Conservation (phyloP, 2,329 filamentous ascomycete species). For the Colletotrichum cordylinicola region DNA sequence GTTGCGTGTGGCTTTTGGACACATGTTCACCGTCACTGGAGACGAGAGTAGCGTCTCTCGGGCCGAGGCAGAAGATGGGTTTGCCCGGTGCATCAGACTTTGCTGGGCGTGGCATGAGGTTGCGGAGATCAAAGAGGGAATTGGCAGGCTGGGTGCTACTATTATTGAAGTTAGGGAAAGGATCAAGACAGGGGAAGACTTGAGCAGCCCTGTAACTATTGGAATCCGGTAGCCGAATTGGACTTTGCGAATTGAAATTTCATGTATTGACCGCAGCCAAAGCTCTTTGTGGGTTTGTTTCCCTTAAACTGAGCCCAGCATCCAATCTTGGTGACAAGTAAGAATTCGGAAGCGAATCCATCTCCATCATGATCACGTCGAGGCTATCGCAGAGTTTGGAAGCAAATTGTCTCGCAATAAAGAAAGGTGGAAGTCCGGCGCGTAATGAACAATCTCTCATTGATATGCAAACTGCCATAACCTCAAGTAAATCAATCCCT, state of each 20-base stretch:
- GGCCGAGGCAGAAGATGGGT: constrained; percentile 35
- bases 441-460: not conserved
- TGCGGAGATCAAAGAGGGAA: constrained; percentile 68
- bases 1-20: constrained; percentile 71
- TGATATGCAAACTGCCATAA: not conserved
- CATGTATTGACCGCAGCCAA: rapidly evolving
- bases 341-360: too few relatives aligned
- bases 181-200: not conserved
- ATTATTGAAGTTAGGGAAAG: not conserved
- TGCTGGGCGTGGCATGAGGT: constrained; percentile 78
- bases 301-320: rapidly evolving
- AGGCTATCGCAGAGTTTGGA: not conserved
- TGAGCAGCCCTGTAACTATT: not conserved
- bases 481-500: not conserved
- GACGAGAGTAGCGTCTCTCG: constrained; percentile 52
- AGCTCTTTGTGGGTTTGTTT: not conserved
- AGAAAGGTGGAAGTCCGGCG: too few relatives aligned
- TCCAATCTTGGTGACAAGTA: not conserved
- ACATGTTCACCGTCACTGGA: constrained; percentile 70
- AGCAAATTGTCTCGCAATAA: rapidly evolving
- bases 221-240: not conserved
- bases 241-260: rapidly evolving
- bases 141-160: constrained; percentile 59
- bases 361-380: too few relatives aligned
- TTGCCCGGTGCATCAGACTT: constrained; percentile 66